Evolutionary conservation across 805 yeast species (phyloP).

Genomic region (Kockiozyma suomiensis): DNA sequence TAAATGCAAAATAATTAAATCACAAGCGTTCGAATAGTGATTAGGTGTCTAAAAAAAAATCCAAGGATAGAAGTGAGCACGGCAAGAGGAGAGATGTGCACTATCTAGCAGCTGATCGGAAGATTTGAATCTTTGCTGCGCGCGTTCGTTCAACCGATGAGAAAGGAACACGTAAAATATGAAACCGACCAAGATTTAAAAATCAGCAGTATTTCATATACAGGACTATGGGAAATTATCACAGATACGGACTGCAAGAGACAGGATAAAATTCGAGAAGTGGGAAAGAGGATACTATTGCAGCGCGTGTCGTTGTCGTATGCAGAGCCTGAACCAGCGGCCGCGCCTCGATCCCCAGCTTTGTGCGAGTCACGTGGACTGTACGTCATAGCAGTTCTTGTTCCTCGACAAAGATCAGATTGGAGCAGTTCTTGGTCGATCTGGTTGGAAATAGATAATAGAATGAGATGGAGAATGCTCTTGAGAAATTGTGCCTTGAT

Average conservation of each 20-base stretch:
- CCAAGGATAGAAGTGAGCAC: too few species aligned
- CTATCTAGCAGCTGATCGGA: constrained; percentile 1
- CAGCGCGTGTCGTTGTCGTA: not conserved
- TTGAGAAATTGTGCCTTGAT: too few species aligned
- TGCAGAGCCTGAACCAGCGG: too few species aligned
- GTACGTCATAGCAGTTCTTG: too few species aligned
- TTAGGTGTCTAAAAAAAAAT: too few species aligned
- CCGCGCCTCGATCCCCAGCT: not conserved
- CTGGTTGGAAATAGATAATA: too few species aligned
- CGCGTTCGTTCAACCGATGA: not conserved
- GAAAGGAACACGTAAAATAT: not conserved
- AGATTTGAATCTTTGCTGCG: not conserved
- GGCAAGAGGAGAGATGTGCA: not conserved
- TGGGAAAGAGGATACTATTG: not conserved
- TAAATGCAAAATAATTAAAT: too few species aligned
- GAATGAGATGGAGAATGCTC: too few species aligned
- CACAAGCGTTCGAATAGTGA: too few species aligned
- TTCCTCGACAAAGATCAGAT: not conserved
- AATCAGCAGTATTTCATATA: not conserved
- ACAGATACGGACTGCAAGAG: not conserved
- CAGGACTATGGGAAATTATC: not conserved
- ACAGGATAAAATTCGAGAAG: not conserved
- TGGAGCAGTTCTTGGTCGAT: not conserved
- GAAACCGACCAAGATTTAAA: not conserved
- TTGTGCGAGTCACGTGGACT: not conserved